phyloP scores from a whole-genome alignment of 225 moss, liverwort and hornwort genomes.

The Marchantia polymorpha region DNA sequence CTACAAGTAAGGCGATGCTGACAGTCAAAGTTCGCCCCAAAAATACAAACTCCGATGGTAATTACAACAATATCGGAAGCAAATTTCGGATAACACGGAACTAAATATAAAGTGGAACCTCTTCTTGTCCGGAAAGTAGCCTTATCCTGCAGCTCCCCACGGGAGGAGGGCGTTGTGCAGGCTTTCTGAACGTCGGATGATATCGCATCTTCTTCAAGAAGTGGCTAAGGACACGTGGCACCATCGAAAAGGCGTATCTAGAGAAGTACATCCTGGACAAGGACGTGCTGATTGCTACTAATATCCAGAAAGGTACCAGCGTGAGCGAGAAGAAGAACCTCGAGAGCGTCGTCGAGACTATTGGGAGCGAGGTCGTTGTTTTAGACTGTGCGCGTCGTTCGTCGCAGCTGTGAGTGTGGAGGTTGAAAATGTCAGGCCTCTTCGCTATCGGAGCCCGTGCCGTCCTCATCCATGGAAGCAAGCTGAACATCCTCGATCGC shows the following conservation, averaged over 20 bases:
- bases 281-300: not conserved
- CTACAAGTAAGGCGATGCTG: too few species aligned
- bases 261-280: not conserved
- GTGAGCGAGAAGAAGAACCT: not conserved
- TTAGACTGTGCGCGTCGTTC: not conserved
- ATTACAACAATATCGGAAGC: too few species aligned
- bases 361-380: not conserved
- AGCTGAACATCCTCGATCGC: slow-evolving; percentile 19
- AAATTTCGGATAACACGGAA: not conserved
- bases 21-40: too few species aligned
- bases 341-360: not conserved
- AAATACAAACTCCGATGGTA: too few species aligned
- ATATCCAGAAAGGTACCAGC: not conserved
- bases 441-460: slow-evolving; percentile 21
- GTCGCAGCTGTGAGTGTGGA: not conserved
- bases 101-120: not conserved
- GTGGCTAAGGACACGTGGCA: not conserved
- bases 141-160: slow-evolving; percentile 9
- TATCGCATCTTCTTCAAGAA: not conserved
- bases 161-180: slow-evolving; percentile 1
- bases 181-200: not conserved
- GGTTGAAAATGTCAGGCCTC: slow-evolving; percentile 15
- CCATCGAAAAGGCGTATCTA: not conserved
- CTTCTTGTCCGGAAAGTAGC: slow-evolving; percentile 1
- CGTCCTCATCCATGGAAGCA: slow-evolving; percentile 24